These are phyloP conservation scores for Linum trigynum DNA, from an alignment of 345 rosid species.

Conservation along the genomic window DNA sequence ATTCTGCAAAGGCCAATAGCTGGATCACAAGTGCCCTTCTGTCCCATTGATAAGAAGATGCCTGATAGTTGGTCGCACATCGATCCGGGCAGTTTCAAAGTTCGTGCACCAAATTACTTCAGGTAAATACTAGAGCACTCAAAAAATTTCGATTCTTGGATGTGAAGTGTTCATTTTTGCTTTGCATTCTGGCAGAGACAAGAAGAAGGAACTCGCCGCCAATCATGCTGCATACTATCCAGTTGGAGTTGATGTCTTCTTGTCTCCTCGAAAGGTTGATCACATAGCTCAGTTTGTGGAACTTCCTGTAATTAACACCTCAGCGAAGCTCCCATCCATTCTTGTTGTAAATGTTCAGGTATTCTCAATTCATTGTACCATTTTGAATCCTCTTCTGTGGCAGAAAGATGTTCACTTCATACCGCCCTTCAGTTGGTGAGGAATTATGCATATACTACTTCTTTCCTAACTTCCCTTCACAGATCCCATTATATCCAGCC, in stretches of 20 bases:
- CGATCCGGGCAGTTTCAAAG: constrained; percentile 9
- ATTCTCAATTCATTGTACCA: neutral
- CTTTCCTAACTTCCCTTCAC: neutral
- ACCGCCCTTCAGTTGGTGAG: neutral
- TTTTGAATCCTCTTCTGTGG: neutral
- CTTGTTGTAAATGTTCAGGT: constrained; percentile 1
- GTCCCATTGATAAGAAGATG: constrained; percentile 9
- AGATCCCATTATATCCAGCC: neutral
- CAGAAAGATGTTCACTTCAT: neutral
- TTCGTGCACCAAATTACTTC: constrained; percentile 10
- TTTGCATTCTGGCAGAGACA: neutral
- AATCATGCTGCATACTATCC: constrained; percentile 6
- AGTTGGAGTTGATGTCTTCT: constrained; percentile 7
- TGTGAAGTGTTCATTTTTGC: neutral
- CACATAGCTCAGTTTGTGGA: constrained; percentile 7
- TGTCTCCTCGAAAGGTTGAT: constrained; percentile 8
- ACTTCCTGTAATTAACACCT: constrained; percentile 3
- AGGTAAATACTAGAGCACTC: neutral
- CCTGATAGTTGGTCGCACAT: constrained; percentile 4
- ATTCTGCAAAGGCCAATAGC: constrained; percentile 5
- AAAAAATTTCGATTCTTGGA: neutral
- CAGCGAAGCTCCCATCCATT: constrained; percentile 4
- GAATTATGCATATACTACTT: neutral
- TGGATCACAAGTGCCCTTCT: constrained; percentile 7
- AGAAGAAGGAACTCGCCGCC: constrained; percentile 9